These are phyloP conservation scores for Pseudomassariella vexata DNA, from an alignment of 2,329 filamentous ascomycete genomes.

Conservation along the genomic window DNA sequence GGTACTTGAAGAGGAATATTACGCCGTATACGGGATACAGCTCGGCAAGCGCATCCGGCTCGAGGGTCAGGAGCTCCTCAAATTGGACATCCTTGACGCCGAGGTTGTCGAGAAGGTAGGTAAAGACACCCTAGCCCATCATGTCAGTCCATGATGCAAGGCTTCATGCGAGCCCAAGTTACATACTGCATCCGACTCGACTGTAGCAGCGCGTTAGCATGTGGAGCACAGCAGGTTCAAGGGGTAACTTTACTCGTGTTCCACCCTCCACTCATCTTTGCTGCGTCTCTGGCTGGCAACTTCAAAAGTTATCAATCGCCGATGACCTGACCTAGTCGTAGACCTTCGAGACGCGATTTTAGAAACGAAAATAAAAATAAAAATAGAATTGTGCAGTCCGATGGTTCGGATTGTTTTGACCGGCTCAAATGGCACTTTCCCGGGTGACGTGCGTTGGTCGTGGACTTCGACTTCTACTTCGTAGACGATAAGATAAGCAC, in stretches of 20 bases:
- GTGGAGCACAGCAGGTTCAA: no score
- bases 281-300: no score
- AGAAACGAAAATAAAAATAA: no score
- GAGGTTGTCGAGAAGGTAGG: constrained; percentile 84
- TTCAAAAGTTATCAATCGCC: no score
- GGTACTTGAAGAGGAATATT: constrained; percentile 99
- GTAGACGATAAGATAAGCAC: no score
- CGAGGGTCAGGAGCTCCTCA: constrained; percentile 88
- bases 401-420: no score
- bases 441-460: no score
- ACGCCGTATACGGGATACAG: constrained; percentile 85
- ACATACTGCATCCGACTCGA: constrained; percentile 90
- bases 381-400: no score
- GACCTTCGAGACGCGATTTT: no score
- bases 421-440: no score
- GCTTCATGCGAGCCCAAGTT: constrained; percentile 1
- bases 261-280: constrained; percentile 74
- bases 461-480: no score
- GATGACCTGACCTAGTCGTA: no score
- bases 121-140: constrained; percentile 80
- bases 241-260: constrained; percentile 65
- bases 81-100: constrained; percentile 94
- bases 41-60: constrained; percentile 64
- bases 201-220: constrained; percentile 27
- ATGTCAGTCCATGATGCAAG: constrained; percentile 21